phyloP scores from a whole-genome alignment of 306 rosid species.

The Mucuna pruriens region DNA sequence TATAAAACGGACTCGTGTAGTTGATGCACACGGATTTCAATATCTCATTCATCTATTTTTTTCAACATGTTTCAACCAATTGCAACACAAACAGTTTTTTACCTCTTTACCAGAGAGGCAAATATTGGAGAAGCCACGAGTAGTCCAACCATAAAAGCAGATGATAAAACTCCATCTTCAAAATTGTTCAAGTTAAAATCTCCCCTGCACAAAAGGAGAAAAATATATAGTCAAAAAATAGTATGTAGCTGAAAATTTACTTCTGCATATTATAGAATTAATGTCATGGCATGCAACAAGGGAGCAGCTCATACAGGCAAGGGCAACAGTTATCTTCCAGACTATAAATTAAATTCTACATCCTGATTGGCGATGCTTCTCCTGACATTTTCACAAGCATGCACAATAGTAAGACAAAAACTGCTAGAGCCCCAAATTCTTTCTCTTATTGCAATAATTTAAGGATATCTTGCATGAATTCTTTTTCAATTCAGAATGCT shows the following conservation, averaged over 20 bases:
- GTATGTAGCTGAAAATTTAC: slow-evolving; percentile 18
- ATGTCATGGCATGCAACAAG: neutral
- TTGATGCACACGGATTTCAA: no score
- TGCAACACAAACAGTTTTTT: slow-evolving; percentile 20
- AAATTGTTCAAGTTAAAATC: slow-evolving; percentile 68
- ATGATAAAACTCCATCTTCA: slow-evolving; percentile 71
- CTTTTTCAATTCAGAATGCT: neutral
- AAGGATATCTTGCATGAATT: neutral
- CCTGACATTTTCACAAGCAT: slow-evolving; percentile 4
- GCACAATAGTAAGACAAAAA: neutral
- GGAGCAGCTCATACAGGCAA: neutral
- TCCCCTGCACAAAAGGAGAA: slow-evolving; percentile 51
- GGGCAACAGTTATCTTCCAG: neutral
- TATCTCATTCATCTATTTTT: no score
- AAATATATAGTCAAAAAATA: neutral
- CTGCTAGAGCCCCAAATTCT: neutral
- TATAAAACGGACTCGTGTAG: no score
- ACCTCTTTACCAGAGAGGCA: slow-evolving; percentile 67
- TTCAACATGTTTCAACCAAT: neutral
- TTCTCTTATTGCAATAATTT: neutral
- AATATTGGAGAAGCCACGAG: slow-evolving; percentile 76
- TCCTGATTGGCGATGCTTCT: neutral
- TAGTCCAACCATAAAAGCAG: slow-evolving; percentile 82
- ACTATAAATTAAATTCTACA: slow-evolving; percentile 1
- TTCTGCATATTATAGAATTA: neutral